phyloP scores from a whole-genome alignment of 805 yeast species.

The Pichia kluyveri region DNA sequence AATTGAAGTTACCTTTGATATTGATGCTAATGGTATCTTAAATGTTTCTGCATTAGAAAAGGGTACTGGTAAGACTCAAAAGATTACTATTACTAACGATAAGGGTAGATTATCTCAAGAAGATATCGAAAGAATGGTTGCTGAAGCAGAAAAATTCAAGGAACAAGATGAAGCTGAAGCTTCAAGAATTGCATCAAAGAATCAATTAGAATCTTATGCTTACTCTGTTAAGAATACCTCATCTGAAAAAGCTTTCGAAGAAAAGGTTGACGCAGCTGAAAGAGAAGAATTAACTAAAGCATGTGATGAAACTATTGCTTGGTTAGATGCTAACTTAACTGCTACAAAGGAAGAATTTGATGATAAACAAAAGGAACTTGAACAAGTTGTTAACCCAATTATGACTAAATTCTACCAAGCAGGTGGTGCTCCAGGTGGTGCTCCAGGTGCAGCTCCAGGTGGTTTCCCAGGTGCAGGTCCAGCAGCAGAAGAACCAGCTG shows the following conservation, averaged over 20 bases:
- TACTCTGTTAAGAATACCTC: slow-evolving; percentile 84
- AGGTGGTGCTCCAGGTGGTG: slow-evolving; percentile 78
- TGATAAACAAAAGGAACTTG: slow-evolving; percentile 93
- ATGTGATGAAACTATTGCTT: slow-evolving; percentile 74
- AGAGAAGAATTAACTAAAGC: slow-evolving; percentile 62
- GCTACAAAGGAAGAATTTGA: slow-evolving; percentile 87
- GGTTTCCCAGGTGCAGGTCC: slow-evolving; percentile 36
- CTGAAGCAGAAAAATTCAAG: slow-evolving; percentile 55
- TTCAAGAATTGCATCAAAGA: slow-evolving; percentile 86
- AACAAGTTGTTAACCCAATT: slow-evolving; percentile 91
- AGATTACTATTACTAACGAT: slow-evolving; percentile 39
- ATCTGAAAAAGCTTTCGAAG: slow-evolving; percentile 66
- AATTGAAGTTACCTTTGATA: slow-evolving; percentile 65
- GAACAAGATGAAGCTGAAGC: slow-evolving; percentile 63
- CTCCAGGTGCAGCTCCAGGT: slow-evolving; percentile 53
- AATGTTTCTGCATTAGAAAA: slow-evolving; percentile 51
- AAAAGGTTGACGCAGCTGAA: slow-evolving; percentile 49
- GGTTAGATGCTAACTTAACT: slow-evolving; percentile 92
- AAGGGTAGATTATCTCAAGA: slow-evolving; percentile 50
- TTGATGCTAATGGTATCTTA: slow-evolving; percentile 72
- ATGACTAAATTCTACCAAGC: slow-evolving; percentile 95
- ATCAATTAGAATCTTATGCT: slow-evolving; percentile 90
- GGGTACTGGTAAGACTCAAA: slow-evolving; percentile 43
- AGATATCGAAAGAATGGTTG: slow-evolving; percentile 57
- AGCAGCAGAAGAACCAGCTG: slow-evolving; percentile 52